Conservation (phyloP, 2,329 filamentous ascomycete genomes). For the Endoconidiophora polonica region DNA sequence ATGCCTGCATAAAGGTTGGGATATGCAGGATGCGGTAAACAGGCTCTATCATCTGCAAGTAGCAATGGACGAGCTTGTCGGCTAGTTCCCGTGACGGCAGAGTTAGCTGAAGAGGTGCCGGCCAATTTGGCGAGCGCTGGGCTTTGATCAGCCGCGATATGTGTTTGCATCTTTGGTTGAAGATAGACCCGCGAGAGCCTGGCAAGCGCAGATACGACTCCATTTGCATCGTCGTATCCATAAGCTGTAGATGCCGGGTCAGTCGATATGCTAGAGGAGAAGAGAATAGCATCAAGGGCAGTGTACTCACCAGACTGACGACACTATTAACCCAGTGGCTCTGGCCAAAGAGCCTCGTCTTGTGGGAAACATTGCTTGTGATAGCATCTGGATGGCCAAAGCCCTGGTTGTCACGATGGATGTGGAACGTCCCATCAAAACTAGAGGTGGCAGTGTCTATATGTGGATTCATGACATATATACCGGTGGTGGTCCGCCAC, state of each 20-base stretch:
- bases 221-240: conserved; percentile 16
- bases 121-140: conserved; percentile 31
- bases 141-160: conserved; percentile 36
- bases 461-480: conserved; percentile 17
- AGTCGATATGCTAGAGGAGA: background rate
- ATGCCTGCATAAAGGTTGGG: conserved; percentile 31
- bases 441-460: conserved; percentile 24
- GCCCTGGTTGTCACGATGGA: conserved; percentile 23
- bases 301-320: conserved; percentile 25
- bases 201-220: conserved; percentile 25
- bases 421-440: conserved; percentile 27
- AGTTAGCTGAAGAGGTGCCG: conserved; percentile 22
- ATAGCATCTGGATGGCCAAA: conserved; percentile 20
- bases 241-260: background rate
- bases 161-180: conserved; percentile 34
- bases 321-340: conserved; percentile 38
- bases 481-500: conserved; percentile 24
- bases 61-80: conserved; percentile 31
- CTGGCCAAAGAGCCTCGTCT: conserved; percentile 38
- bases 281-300: background rate
- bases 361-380: conserved; percentile 32
- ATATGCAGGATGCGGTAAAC: conserved; percentile 34
- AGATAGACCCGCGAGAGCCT: conserved; percentile 20
- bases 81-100: conserved; percentile 30
- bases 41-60: conserved; percentile 30